Percentiles rank a stretch among this genome's conserved stretches.
Conservation (phyloP, 306 rosid species). For the Coriaria nepalensis region DNA sequence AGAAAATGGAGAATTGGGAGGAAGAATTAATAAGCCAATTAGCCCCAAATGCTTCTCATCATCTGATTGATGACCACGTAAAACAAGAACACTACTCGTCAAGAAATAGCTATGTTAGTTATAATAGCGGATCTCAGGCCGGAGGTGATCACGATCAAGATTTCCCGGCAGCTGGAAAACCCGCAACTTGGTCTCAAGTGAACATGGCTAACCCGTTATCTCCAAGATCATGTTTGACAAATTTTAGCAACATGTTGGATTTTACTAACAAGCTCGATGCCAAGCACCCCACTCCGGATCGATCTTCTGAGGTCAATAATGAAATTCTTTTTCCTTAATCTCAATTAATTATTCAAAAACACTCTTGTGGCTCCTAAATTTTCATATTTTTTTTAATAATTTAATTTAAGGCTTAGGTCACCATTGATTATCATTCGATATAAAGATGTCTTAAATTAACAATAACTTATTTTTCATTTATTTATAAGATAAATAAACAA, state of each 20-base stretch:
- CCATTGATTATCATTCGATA: too few relatives aligned
- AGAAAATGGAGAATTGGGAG: conserved; percentile 62
- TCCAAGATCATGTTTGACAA: conserved; percentile 64
- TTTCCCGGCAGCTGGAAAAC: conserved; percentile 14
- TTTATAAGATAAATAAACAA: too few relatives aligned
- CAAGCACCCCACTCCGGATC: conserved; percentile 42
- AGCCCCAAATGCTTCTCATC: conserved; percentile 20
- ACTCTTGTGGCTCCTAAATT: neutral
- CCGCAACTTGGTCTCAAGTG: conserved; percentile 39
- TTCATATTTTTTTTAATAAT: neutral
- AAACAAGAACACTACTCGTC: conserved; percentile 42
- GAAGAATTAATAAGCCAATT: conserved; percentile 33
- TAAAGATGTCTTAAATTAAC: too few relatives aligned
- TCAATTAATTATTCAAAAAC: conserved; percentile 5
- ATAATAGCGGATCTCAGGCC: conserved; percentile 11
- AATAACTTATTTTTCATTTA: too few relatives aligned
- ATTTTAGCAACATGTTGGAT: conserved; percentile 78
- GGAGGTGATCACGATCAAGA: conserved; percentile 24
- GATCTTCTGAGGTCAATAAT: conserved; percentile 60
- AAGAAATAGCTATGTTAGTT: conserved; percentile 36
- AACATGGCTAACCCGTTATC: conserved; percentile 18
- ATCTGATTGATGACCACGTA: conserved; percentile 3
- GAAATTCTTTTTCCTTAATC: neutral
- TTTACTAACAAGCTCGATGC: conserved; percentile 45
- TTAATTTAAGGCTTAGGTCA: too few relatives aligned